phyloP scores from a whole-genome alignment of 805 yeast genomes.

The Starmerella stigmatis region DNA sequence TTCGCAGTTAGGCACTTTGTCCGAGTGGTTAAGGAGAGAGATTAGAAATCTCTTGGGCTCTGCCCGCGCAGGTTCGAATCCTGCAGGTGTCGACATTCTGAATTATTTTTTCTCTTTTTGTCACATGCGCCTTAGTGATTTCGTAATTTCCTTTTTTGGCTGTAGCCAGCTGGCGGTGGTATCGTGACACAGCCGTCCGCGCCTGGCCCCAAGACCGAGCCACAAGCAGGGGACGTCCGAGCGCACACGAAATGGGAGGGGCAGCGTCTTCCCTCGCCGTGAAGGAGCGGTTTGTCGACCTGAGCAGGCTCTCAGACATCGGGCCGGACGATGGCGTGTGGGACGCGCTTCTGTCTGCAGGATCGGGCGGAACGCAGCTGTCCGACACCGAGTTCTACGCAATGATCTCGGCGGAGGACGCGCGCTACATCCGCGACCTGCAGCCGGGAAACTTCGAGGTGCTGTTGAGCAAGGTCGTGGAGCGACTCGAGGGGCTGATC shows the following conservation, averaged over 20 bases:
- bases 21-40: conserved; percentile 10
- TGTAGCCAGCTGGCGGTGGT: no score
- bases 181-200: no score
- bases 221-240: neutral
- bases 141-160: no score
- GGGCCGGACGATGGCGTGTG: conserved; percentile 32
- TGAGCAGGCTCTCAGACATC: conserved; percentile 31
- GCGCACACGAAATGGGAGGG: conserved; percentile 45
- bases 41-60: conserved; percentile 9
- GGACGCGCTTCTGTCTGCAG: conserved; percentile 41
- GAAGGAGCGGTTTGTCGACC: conserved; percentile 49
- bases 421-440: conserved; percentile 47
- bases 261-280: conserved; percentile 57
- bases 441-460: conserved; percentile 49
- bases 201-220: no score
- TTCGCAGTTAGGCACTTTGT: conserved; percentile 5
- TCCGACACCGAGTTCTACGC: conserved; percentile 32
- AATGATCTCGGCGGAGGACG: conserved; percentile 46
- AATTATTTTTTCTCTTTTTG: neutral
- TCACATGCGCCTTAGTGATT: no score
- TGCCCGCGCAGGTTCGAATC: conserved; percentile 10
- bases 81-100: conserved; percentile 7
- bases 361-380: conserved; percentile 42
- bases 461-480: conserved; percentile 38
- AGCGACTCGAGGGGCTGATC: conserved; percentile 29